phyloP scores from a whole-genome alignment of 306 rosid genomes.

The Cucurbita argyrosperma region DNA sequence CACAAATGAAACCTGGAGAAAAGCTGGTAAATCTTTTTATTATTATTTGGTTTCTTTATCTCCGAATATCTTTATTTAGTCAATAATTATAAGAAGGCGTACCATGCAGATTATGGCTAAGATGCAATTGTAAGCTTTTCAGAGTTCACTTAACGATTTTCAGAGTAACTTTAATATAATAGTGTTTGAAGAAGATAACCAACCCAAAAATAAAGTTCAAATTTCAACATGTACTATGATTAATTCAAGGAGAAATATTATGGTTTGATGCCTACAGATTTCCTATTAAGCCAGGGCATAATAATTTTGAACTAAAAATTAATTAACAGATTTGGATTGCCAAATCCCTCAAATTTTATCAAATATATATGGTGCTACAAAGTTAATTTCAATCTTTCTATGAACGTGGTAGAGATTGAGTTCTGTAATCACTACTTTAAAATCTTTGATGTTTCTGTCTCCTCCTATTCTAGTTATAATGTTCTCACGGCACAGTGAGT shows the following conservation, averaged over 20 bases:
- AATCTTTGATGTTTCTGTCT: background rate
- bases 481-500: background rate
- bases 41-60: background rate
- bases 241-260: no score
- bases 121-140: background rate
- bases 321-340: no score
- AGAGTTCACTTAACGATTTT: background rate
- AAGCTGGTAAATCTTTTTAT: slow-evolving; percentile 46
- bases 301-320: no score
- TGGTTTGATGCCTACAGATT: no score
- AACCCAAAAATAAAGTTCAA: no score
- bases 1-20: slow-evolving; percentile 94
- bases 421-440: background rate
- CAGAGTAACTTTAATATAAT: no score
- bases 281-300: no score
- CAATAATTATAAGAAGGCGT: background rate
- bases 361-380: background rate
- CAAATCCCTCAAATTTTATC: no score
- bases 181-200: no score
- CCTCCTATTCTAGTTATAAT: background rate
- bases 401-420: background rate
- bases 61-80: background rate
- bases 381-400: background rate
- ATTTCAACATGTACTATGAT: no score
- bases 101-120: background rate